Evolutionary conservation across 2,329 filamentous ascomycete species (phyloP).

Genomic region (Davidsoniella eucalypti): DNA sequence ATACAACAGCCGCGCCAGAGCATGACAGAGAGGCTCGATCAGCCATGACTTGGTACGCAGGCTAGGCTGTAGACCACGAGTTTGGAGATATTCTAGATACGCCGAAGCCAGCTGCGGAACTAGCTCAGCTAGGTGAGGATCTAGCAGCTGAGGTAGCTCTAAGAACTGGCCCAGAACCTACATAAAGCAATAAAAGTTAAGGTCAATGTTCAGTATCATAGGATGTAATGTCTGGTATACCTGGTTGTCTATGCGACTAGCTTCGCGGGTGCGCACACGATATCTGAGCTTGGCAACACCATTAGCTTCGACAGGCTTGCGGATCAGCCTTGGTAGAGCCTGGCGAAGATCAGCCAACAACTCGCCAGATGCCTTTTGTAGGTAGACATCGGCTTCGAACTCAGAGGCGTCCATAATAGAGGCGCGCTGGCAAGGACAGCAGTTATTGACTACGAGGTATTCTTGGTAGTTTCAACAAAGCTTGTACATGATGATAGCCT

Average conservation of each 20-base stretch:
- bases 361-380: slow-evolving; percentile 43
- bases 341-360: slow-evolving; percentile 38
- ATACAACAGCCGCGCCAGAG: slow-evolving; percentile 68
- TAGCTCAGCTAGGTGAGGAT: slow-evolving; percentile 62
- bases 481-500: no score
- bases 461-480: no score
- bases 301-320: slow-evolving; percentile 29
- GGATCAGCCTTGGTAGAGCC: slow-evolving; percentile 34
- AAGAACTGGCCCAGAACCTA: slow-evolving; percentile 72
- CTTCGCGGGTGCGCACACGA: slow-evolving; percentile 34
- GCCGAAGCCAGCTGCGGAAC: slow-evolving; percentile 59
- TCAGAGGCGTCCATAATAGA: slow-evolving; percentile 41
- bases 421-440: neutral
- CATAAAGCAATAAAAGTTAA: neutral
- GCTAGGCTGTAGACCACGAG: slow-evolving; percentile 23
- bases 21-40: slow-evolving; percentile 43
- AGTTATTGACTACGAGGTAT: neutral
- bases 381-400: slow-evolving; percentile 42
- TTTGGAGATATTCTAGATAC: slow-evolving; percentile 51
- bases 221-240: slow-evolving; percentile 20
- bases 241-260: slow-evolving; percentile 28
- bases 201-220: slow-evolving; percentile 12
- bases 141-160: slow-evolving; percentile 84
- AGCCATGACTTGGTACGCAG: slow-evolving; percentile 23
- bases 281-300: slow-evolving; percentile 27